Conservation (phyloP, 768 basidiomycete species). For the Piloderma croceum region DNA sequence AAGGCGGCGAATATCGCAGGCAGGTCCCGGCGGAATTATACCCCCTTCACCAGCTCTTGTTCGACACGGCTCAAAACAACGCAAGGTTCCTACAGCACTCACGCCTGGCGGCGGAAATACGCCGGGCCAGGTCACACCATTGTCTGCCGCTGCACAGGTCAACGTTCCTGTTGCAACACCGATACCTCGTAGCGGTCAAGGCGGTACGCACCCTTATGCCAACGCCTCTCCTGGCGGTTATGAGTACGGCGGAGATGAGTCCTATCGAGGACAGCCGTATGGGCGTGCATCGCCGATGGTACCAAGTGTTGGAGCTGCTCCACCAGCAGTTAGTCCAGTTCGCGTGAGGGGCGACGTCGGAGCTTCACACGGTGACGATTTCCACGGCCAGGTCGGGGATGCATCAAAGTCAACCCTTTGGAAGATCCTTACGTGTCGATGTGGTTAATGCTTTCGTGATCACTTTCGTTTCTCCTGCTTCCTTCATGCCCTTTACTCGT, state of each 20-base stretch:
- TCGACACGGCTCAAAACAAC: constrained; percentile 68
- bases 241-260: constrained; percentile 59
- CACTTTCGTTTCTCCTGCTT: background rate
- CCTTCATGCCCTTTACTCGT: background rate
- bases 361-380: constrained; percentile 55
- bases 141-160: constrained; percentile 69
- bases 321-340: constrained; percentile 67
- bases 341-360: constrained; percentile 67
- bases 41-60: constrained; percentile 78
- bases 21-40: constrained; percentile 47
- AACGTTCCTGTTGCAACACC: constrained; percentile 61
- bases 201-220: constrained; percentile 63
- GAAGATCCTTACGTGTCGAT: constrained; percentile 74
- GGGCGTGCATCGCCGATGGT: constrained; percentile 84
- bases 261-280: constrained; percentile 53
- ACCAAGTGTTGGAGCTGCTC: constrained; percentile 58
- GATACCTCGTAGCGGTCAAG: constrained; percentile 43
- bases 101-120: constrained; percentile 44
- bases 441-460: constrained; percentile 38
- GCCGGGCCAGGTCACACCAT: constrained; percentile 59
- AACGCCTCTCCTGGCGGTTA: constrained; percentile 50
- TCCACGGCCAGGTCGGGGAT: constrained; percentile 54
- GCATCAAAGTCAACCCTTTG: constrained; percentile 52
- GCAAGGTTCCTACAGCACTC: constrained; percentile 55
- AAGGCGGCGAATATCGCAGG: constrained; percentile 54